Evolutionary conservation across 2,329 filamentous ascomycete species (phyloP).

Genomic region (Diaporthe australafricana): DNA sequence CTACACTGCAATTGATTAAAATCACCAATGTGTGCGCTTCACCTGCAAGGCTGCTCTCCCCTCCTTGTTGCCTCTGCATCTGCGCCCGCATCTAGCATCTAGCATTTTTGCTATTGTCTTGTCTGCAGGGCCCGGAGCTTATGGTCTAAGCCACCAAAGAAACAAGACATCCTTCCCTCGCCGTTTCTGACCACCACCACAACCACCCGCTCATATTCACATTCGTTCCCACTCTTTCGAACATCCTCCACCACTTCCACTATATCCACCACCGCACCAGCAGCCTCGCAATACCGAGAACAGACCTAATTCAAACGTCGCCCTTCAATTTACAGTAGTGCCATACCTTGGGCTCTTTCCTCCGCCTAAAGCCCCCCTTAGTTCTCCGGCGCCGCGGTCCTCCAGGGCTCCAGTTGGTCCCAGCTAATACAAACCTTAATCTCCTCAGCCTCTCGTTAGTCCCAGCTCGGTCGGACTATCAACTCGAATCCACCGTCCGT

Average conservation of each 20-base stretch:
- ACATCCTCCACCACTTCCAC: background rate
- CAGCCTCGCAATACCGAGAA: slow-evolving; percentile 17
- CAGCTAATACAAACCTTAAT: slow-evolving; percentile 38
- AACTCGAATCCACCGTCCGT: slow-evolving; percentile 32
- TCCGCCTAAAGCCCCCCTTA: slow-evolving; percentile 13
- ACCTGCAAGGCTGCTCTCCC: background rate
- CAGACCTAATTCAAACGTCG: slow-evolving; percentile 20
- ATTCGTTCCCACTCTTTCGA: slow-evolving; percentile 7
- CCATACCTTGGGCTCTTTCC: slow-evolving; percentile 8
- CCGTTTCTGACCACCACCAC: slow-evolving; percentile 17
- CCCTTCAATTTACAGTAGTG: slow-evolving; percentile 24
- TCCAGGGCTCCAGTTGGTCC: slow-evolving; percentile 22
- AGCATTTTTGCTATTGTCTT: slow-evolving; percentile 26
- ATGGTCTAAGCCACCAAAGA: background rate
- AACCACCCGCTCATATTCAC: background rate
- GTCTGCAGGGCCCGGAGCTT: slow-evolving; percentile 25
- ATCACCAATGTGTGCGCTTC: background rate
- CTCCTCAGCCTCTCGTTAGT: slow-evolving; percentile 38
- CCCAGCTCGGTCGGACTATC: slow-evolving; percentile 35
- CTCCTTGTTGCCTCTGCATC: background rate
- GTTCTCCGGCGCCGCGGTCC: slow-evolving; percentile 13
- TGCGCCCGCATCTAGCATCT: slow-evolving; percentile 15
- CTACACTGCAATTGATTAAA: slow-evolving; percentile 14
- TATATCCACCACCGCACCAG: background rate
- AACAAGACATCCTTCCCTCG: background rate